Evolutionary conservation across 2,329 filamentous ascomycete species (phyloP).

Genomic region (Cordyceps cicadae): DNA sequence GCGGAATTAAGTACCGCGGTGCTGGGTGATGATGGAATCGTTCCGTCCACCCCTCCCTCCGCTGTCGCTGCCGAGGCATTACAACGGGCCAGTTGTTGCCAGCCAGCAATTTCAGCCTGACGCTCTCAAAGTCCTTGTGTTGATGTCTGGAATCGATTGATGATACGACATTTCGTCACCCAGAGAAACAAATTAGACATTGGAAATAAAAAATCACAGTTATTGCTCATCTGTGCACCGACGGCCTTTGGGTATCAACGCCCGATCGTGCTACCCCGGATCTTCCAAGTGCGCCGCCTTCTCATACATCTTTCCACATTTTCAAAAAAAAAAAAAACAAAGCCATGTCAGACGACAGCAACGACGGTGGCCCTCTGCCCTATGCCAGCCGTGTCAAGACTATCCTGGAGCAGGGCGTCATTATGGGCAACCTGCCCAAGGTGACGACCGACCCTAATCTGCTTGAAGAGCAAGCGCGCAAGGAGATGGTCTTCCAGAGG

Average conservation of each 20-base stretch:
- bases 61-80: too few relatives aligned
- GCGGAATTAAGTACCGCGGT: background rate
- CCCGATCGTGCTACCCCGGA: background rate
- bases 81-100: too few relatives aligned
- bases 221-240: too few relatives aligned
- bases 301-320: too few relatives aligned
- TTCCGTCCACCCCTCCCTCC: background rate
- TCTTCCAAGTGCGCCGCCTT: background rate
- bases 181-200: too few relatives aligned
- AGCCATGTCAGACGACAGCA: constrained; percentile 15
- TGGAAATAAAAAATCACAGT: too few relatives aligned
- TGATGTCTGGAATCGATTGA: too few relatives aligned
- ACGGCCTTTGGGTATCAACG: too few relatives aligned
- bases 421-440: constrained; percentile 37
- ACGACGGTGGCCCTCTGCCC: constrained; percentile 15
- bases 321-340: too few relatives aligned
- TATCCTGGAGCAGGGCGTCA: constrained; percentile 45
- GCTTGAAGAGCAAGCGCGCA: constrained; percentile 46
- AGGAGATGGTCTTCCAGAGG: constrained; percentile 33
- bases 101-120: too few relatives aligned
- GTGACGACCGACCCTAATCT: constrained; percentile 52
- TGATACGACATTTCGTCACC: too few relatives aligned
- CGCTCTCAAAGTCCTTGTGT: too few relatives aligned
- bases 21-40: background rate
- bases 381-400: constrained; percentile 38